phyloP scores from a whole-genome alignment of 805 yeast genomes.

The Kuraishia capsulata region DNA sequence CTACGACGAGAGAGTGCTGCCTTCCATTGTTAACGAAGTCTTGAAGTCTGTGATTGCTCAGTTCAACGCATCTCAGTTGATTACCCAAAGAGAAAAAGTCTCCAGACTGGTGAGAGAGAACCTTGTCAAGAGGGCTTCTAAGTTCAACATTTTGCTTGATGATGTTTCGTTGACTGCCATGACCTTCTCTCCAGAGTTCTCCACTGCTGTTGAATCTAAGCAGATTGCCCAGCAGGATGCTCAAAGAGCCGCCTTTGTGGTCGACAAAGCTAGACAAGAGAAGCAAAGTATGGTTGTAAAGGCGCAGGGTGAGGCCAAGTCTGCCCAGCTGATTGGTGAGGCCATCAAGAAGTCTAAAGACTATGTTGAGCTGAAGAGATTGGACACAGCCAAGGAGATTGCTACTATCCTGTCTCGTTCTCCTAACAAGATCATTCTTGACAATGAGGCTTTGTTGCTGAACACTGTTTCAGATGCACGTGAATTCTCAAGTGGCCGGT shows the following conservation, averaged over 20 bases:
- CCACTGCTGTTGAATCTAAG: conserved; percentile 95
- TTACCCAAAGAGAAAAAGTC: conserved; percentile 97
- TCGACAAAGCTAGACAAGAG: conserved; percentile 95
- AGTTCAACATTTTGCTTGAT: conserved; percentile 80
- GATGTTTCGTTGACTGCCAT: conserved; percentile 94
- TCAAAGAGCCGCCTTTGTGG: conserved; percentile 94
- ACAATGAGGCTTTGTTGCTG: conserved; percentile 84
- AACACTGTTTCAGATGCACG: conserved; percentile 82
- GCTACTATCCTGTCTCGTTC: conserved; percentile 77
- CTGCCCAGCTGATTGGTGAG: conserved; percentile 97
- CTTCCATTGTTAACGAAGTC: conserved; percentile 97
- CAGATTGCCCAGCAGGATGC: conserved; percentile 99
- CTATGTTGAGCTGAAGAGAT: conserved; percentile 91
- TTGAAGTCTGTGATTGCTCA: conserved; percentile 96
- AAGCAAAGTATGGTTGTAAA: conserved; percentile 94
- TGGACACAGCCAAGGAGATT: conserved; percentile 95
- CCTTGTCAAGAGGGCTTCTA: conserved; percentile 82
- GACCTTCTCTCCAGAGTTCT: conserved; percentile 97
- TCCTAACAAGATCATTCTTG: conserved; percentile 87
- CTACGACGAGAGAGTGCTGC: conserved; percentile 94
- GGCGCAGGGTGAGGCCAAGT: conserved; percentile 97
- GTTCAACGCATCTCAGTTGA: conserved; percentile 95
- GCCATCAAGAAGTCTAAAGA: conserved; percentile 95
- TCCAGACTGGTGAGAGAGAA: conserved; percentile 86
- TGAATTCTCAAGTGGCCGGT: too few relatives aligned